Evolutionary conservation across 2,329 filamentous ascomycete genomes (phyloP).

Genomic region (Fusarium mangiferae): DNA sequence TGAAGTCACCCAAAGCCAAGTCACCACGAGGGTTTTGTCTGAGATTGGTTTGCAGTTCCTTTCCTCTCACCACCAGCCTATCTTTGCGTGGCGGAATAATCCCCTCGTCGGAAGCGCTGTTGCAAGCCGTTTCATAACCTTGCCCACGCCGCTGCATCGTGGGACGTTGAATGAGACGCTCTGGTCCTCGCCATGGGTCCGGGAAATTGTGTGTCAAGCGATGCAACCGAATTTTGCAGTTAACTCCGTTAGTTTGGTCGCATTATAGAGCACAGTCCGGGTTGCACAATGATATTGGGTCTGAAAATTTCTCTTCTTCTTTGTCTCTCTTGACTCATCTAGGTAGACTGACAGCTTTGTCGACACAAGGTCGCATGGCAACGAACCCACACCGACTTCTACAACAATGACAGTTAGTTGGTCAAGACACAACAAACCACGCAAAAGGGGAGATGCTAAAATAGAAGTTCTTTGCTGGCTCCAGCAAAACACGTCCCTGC

Average conservation of each 20-base stretch:
- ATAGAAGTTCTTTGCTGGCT: slow-evolving; percentile 24
- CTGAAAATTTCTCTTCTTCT: neutral
- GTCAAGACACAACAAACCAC: slow-evolving; percentile 37
- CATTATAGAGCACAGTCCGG: slow-evolving; percentile 3
- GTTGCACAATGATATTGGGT: neutral
- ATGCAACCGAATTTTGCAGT: slow-evolving; percentile 22
- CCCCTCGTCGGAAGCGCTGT: slow-evolving; percentile 18
- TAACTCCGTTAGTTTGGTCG: neutral
- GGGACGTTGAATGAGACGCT: slow-evolving; percentile 29
- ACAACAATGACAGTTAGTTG: neutral
- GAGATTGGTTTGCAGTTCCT: neutral
- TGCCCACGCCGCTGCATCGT: slow-evolving; percentile 22
- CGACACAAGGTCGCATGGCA: neutral
- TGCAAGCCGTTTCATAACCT: slow-evolving; percentile 41
- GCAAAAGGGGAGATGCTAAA: slow-evolving; percentile 38
- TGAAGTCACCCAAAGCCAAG: slow-evolving; percentile 2
- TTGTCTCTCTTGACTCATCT: slow-evolving; percentile 8
- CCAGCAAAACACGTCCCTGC: slow-evolving; percentile 36
- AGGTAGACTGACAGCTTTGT: slow-evolving; percentile 9
- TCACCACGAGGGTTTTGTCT: neutral
- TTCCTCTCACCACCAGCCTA: neutral
- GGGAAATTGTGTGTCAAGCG: slow-evolving; percentile 40
- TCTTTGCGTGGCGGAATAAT: slow-evolving; percentile 25
- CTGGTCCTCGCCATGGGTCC: slow-evolving; percentile 21
- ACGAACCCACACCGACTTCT: slow-evolving; percentile 28